Percentiles rank a stretch among this genome's conserved stretches.
Conservation (phyloP, 2,329 filamentous ascomycete genomes). For the Colletotrichum ledebouriae region DNA sequence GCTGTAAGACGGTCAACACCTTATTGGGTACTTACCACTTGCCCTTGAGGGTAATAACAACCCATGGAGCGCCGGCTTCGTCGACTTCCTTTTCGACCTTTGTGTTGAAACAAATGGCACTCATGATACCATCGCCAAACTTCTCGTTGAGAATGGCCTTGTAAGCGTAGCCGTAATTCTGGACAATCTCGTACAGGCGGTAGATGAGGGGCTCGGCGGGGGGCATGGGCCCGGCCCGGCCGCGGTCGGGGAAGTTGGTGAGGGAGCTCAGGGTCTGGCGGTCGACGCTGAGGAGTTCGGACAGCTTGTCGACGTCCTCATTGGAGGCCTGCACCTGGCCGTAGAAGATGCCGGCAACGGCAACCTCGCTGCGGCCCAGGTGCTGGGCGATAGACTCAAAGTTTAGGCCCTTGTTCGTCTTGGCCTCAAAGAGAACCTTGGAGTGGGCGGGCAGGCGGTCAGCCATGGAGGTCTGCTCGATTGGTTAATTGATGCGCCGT, state of each 20-base stretch:
- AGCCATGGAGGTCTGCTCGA: constrained; percentile 71
- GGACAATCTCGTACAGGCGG: constrained; percentile 91
- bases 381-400: constrained; percentile 83
- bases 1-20: background rate
- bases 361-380: constrained; percentile 85
- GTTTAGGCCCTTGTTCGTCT: constrained; percentile 79
- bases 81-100: constrained; percentile 96
- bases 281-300: constrained; percentile 73
- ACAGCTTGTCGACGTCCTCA: constrained; percentile 77
- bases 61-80: constrained; percentile 84
- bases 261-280: constrained; percentile 72
- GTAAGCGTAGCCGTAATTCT: constrained; percentile 97
- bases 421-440: constrained; percentile 82
- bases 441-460: constrained; percentile 79
- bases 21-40: constrained; percentile 75
- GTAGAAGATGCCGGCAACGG: constrained; percentile 90
- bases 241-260: constrained; percentile 83
- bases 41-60: constrained; percentile 84
- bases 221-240: constrained; percentile 84
- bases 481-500: constrained; percentile 2
- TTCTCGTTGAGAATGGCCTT: constrained; percentile 97
- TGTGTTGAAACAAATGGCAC: constrained; percentile 90
- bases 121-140: constrained; percentile 96
- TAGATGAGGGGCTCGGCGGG: constrained; percentile 91
- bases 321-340: constrained; percentile 82